These are phyloP conservation scores for Fusarium sp. DNA, from an alignment of 2,329 filamentous ascomycete genomes.

Conservation along the genomic window DNA sequence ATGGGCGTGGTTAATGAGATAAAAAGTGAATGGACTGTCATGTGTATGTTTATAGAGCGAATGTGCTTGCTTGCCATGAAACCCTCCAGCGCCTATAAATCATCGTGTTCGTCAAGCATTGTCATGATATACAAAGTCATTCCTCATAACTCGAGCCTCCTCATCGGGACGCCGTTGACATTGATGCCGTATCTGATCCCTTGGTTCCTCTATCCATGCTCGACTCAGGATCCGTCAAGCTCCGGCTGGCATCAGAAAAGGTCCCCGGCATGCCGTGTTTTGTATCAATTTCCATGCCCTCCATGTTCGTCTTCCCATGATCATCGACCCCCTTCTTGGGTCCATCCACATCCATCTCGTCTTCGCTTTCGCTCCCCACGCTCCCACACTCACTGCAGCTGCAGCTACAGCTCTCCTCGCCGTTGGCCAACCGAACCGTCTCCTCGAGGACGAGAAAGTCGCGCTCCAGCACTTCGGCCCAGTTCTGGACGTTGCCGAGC, in stretches of 20 bases:
- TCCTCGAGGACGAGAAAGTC: slow-evolving; percentile 74
- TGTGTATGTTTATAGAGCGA: slow-evolving; percentile 2
- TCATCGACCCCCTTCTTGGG: slow-evolving; percentile 8
- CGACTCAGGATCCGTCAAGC: slow-evolving; percentile 52
- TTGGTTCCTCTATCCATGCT: slow-evolving; percentile 50
- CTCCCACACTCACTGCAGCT: slow-evolving; percentile 56
- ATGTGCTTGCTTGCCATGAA: slow-evolving; percentile 1
- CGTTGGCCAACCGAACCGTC: slow-evolving; percentile 68
- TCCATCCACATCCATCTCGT: slow-evolving; percentile 33
- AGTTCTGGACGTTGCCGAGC: slow-evolving; percentile 86
- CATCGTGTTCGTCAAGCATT: slow-evolving; percentile 1
- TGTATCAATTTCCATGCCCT: slow-evolving; percentile 37
- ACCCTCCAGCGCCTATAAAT: slow-evolving; percentile 4
- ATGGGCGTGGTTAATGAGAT: slow-evolving; percentile 1
- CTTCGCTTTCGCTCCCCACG: slow-evolving; percentile 29
- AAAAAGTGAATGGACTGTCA: slow-evolving; percentile 9
- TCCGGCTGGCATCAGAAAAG: slow-evolving; percentile 54
- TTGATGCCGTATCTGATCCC: slow-evolving; percentile 54
- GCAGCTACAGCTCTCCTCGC: slow-evolving; percentile 51
- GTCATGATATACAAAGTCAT: slow-evolving; percentile 9
- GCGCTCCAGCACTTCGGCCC: slow-evolving; percentile 83
- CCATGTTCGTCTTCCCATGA: slow-evolving; percentile 20
- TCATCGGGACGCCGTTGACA: slow-evolving; percentile 48
- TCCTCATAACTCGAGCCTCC: neutral
- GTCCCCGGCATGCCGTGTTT: slow-evolving; percentile 39